Percentiles rank a stretch among this genome's conserved stretches.
phyloP scores from a whole-genome alignment of 2,329 filamentous ascomycete genomes.

The Aspergillus neoniger region DNA sequence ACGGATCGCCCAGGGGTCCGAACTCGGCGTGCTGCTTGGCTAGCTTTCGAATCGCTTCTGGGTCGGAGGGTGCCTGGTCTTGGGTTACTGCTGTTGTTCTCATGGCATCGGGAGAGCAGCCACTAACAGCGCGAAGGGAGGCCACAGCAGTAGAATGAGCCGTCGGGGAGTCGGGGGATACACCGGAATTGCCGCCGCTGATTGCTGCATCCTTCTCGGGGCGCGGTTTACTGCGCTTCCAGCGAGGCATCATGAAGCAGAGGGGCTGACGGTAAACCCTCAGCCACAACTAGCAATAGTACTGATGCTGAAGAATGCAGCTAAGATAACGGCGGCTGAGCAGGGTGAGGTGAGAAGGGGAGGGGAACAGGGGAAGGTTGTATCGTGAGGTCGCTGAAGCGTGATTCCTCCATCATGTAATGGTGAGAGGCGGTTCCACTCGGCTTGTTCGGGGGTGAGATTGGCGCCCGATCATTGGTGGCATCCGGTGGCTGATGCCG shows the following conservation, averaged over 20 bases:
- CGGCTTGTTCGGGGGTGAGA: not conserved
- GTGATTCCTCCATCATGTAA: slow-evolving; percentile 7
- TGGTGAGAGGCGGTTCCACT: slow-evolving; percentile 1
- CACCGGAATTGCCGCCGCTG: slow-evolving; percentile 5
- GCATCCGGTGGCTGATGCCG: not conserved
- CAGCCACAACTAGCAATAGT: not conserved
- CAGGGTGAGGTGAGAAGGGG: not conserved
- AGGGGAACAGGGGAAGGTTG: not conserved
- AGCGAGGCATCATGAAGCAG: slow-evolving; percentile 22
- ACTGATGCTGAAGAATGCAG: not conserved
- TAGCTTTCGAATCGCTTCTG: slow-evolving; percentile 70
- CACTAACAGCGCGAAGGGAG: slow-evolving; percentile 22
- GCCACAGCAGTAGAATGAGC: slow-evolving; percentile 13
- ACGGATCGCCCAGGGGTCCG: slow-evolving; percentile 73
- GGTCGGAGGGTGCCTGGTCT: slow-evolving; percentile 28
- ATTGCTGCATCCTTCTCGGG: slow-evolving; percentile 14
- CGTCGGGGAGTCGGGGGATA: slow-evolving; percentile 8
- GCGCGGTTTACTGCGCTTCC: slow-evolving; percentile 24
- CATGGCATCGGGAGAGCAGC: slow-evolving; percentile 13
- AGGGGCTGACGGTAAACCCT: not conserved
- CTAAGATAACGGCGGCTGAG: not conserved
- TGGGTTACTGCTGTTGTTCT: not conserved
- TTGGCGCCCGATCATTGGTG: slow-evolving; percentile 1
- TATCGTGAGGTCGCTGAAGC: slow-evolving; percentile 1
- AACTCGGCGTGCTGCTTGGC: slow-evolving; percentile 82